Evolutionary conservation across 768 basidiomycete species (phyloP).

Genomic region (Ramaria rubella): DNA sequence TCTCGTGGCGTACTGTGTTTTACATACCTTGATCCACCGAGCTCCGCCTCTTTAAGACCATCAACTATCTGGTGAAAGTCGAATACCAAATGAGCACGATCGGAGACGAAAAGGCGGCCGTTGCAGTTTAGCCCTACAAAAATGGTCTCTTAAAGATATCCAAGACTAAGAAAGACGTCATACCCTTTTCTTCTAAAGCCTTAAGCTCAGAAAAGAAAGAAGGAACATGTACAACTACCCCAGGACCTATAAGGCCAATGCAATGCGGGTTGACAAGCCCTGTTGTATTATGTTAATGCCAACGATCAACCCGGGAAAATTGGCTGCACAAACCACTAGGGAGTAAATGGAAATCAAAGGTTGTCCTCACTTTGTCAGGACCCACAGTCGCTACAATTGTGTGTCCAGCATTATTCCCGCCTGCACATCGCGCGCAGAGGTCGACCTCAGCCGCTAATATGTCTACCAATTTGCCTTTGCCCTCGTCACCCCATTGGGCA

Average conservation of each 20-base stretch:
- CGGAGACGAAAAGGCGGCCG: slow-evolving; percentile 83
- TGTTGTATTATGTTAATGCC: slow-evolving; percentile 22
- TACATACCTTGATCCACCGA: slow-evolving; percentile 74
- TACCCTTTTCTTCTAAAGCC: slow-evolving; percentile 76
- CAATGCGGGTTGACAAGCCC: slow-evolving; percentile 84
- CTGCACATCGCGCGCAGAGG: slow-evolving; percentile 92
- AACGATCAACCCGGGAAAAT: neutral
- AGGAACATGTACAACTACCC: slow-evolving; percentile 94
- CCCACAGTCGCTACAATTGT: slow-evolving; percentile 84
- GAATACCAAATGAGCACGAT: slow-evolving; percentile 95
- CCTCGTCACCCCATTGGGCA: slow-evolving; percentile 90
- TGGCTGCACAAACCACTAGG: slow-evolving; percentile 66
- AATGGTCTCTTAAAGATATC: neutral
- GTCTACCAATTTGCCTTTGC: slow-evolving; percentile 95
- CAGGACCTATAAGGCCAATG: slow-evolving; percentile 82
- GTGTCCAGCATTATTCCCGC: slow-evolving; percentile 98
- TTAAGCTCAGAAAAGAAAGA: slow-evolving; percentile 94
- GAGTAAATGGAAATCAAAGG: slow-evolving; percentile 91
- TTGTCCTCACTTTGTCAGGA: slow-evolving; percentile 65
- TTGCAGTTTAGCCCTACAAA: slow-evolving; percentile 74
- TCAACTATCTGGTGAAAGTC: slow-evolving; percentile 99
- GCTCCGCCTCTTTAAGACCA: slow-evolving; percentile 94
- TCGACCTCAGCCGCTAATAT: slow-evolving; percentile 87
- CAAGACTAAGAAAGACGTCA: neutral
- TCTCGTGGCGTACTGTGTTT: neutral